phyloP scores from a whole-genome alignment of 352 stramenopile species.

The Globisporangium parvum region DNA sequence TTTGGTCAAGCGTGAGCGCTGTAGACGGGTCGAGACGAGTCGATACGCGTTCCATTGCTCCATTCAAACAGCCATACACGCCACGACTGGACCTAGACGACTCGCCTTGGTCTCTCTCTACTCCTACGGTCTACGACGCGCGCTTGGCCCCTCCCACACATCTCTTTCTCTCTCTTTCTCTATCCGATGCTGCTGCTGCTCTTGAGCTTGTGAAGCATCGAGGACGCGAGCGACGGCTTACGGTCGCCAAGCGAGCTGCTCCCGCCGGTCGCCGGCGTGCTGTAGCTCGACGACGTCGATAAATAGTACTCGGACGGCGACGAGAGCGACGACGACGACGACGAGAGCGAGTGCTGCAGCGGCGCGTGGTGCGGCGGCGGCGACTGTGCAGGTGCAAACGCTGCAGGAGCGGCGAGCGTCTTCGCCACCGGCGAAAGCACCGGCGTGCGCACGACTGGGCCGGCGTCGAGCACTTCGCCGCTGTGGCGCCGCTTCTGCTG shows the following conservation, averaged over 20 bases:
- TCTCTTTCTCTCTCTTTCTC: background rate
- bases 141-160: background rate
- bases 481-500: conserved; percentile 50
- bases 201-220: conserved; percentile 61
- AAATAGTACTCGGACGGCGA: conserved; percentile 38
- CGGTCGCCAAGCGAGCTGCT: conserved; percentile 26
- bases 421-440: conserved; percentile 14
- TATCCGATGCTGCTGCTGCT: conserved; percentile 14
- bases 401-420: background rate
- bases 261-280: conserved; percentile 6
- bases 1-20: conserved; percentile 32
- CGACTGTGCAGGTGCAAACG: background rate
- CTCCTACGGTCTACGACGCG: no score
- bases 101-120: no score
- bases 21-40: background rate
- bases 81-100: no score
- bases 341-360: conserved; percentile 7
- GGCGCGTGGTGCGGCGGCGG: conserved; percentile 13
- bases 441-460: conserved; percentile 15
- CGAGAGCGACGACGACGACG: conserved; percentile 19
- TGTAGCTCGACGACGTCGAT: conserved; percentile 28
- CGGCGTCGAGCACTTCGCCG: conserved; percentile 17
- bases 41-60: background rate
- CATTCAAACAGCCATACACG: no score
- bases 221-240: conserved; percentile 43